These are phyloP conservation scores for Globisporangium emineosum DNA, from an alignment of 352 stramenopile genomes.

Conservation along the genomic window DNA sequence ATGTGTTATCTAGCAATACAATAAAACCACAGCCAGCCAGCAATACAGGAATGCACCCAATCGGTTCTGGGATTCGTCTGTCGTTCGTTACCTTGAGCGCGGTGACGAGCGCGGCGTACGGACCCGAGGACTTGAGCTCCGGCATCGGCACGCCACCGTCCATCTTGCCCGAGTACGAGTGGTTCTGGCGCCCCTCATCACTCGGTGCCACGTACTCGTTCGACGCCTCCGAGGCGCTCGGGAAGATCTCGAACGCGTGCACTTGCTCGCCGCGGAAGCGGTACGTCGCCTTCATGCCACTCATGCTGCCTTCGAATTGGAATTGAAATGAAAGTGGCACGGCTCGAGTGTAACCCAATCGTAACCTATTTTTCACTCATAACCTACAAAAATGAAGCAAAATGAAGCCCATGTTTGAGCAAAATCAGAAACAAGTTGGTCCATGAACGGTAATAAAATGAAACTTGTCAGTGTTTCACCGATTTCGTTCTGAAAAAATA, in stretches of 20 bases:
- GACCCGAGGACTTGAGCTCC: constrained; percentile 22
- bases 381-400: too few relatives aligned
- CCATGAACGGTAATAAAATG: not conserved
- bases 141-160: constrained; percentile 62
- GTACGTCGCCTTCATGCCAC: constrained; percentile 58
- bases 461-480: not conserved
- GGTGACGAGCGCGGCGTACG: constrained; percentile 54
- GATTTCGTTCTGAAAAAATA: not conserved
- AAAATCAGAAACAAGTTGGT: too few relatives aligned
- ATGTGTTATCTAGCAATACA: not conserved
- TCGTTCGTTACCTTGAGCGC: constrained; percentile 54
- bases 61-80: not conserved
- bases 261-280: constrained; percentile 66
- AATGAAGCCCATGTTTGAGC: too few relatives aligned
- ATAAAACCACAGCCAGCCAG: not conserved
- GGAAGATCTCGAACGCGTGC: constrained; percentile 70
- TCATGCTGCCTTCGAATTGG: constrained; percentile 24
- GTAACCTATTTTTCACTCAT: too few relatives aligned
- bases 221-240: constrained; percentile 45
- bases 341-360: too few relatives aligned
- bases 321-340: too few relatives aligned
- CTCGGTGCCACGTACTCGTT: constrained; percentile 55
- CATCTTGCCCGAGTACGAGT: constrained; percentile 68
- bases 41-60: not conserved
- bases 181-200: constrained; percentile 48